A percentile compares a stretch with the other conserved stretches of the same genome.
These are phyloP conservation scores for Xerocomellus dryophilus DNA, from an alignment of 768 basidiomycete genomes.

Conservation along the genomic window DNA sequence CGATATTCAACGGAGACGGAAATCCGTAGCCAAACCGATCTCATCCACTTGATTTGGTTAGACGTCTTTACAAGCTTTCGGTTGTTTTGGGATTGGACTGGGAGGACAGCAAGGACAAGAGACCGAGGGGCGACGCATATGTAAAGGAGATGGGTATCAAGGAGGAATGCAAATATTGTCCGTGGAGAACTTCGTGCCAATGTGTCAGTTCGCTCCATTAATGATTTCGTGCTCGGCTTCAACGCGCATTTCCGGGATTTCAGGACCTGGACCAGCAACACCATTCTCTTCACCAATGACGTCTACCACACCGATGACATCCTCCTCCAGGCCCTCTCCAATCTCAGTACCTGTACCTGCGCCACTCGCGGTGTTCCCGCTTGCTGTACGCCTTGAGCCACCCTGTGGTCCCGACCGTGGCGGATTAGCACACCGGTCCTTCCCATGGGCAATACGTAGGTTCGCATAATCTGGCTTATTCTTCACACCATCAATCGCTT, in stretches of 20 bases:
- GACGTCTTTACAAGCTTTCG: conserved; percentile 33
- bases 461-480: conserved; percentile 85
- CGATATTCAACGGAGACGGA: conserved; percentile 12
- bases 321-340: conserved; percentile 25
- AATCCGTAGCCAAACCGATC: conserved; percentile 46
- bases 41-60: conserved; percentile 40
- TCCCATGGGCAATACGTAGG: conserved; percentile 90
- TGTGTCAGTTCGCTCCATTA: conserved; percentile 22
- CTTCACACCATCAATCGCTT: conserved; percentile 97
- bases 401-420: conserved; percentile 82
- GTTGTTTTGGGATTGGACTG: conserved; percentile 30
- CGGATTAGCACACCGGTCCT: conserved; percentile 93
- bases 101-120: conserved; percentile 20
- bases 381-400: conserved; percentile 48
- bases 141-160: conserved; percentile 29
- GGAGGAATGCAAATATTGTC: conserved; percentile 30
- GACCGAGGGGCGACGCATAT: conserved; percentile 27
- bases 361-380: conserved; percentile 35
- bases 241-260: conserved; percentile 43
- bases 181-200: conserved; percentile 15
- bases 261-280: conserved; percentile 25
- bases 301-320: conserved; percentile 18
- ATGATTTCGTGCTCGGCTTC: conserved; percentile 33
- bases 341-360: conserved; percentile 15
- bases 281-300: conserved; percentile 25